Conservation (phyloP, 2,329 filamentous ascomycete genomes). For the Fusarium pseudocircinatum region DNA sequence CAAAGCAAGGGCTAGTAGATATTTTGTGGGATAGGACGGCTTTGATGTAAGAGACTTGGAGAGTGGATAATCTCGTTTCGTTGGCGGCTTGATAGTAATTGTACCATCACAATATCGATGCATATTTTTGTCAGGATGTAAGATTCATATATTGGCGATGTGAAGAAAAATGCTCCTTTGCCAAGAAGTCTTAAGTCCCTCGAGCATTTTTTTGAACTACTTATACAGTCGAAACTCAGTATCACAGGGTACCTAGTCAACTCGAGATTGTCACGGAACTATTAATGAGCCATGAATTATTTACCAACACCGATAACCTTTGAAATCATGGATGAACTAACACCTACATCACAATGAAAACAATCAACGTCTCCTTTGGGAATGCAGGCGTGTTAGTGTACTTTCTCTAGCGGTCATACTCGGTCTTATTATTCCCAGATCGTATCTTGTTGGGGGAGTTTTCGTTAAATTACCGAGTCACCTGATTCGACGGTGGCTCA, state of each 20-base stretch:
- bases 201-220: background rate
- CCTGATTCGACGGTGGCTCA: background rate
- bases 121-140: background rate
- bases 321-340: background rate
- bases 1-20: conserved; percentile 4
- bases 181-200: background rate
- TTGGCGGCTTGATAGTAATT: conserved; percentile 23
- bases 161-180: background rate
- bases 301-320: background rate
- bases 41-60: conserved; percentile 1
- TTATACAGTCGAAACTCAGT: background rate
- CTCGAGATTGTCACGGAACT: background rate
- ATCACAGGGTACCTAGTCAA: background rate
- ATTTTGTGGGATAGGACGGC: background rate
- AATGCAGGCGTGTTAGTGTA: background rate
- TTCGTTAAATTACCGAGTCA: background rate
- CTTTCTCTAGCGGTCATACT: background rate
- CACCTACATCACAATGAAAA: background rate
- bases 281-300: background rate
- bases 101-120: conserved; percentile 16
- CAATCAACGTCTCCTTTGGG: no score
- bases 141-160: no score
- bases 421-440: background rate
- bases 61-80: conserved; percentile 2
- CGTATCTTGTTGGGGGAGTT: background rate